phyloP scores from a whole-genome alignment of 495 filamentous ascomycete species.

The Podospora fimiseda region DNA sequence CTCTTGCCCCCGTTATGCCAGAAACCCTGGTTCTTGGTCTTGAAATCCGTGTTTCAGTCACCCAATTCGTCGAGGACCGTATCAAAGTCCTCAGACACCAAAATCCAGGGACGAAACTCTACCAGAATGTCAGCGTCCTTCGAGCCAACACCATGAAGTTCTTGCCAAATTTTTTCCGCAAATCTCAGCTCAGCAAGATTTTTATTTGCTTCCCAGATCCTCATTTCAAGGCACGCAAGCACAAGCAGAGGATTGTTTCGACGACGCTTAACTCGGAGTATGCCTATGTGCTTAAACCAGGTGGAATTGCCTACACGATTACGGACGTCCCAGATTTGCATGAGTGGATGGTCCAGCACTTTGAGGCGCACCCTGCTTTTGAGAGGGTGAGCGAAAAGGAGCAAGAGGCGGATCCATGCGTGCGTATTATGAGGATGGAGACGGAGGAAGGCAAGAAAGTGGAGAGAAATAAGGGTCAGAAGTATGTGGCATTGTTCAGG shows the following conservation, averaged over 20 bases:
- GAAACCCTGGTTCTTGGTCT: conserved; percentile 70
- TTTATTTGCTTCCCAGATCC: conserved; percentile 98
- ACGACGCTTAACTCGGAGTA: conserved; percentile 84
- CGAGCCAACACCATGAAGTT: conserved; percentile 98
- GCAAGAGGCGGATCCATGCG: conserved; percentile 66
- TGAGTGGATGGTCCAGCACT: conserved; percentile 84
- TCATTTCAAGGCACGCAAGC: conserved; percentile 95
- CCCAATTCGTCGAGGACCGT: conserved; percentile 79
- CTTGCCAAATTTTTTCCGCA: conserved; percentile 87
- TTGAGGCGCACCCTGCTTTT: conserved; percentile 64
- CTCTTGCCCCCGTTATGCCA: conserved; percentile 73
- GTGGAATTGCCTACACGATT: conserved; percentile 87
- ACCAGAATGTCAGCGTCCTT: conserved; percentile 80
- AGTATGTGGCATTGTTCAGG: conserved; percentile 81
- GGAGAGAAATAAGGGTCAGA: conserved; percentile 76
- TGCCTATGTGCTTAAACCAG: conserved; percentile 76
- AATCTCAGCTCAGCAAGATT: conserved; percentile 70
- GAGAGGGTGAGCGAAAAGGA: conserved; percentile 59
- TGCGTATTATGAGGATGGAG: conserved; percentile 71
- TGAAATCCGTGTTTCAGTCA: conserved; percentile 85
- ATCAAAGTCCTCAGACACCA: conserved; percentile 74
- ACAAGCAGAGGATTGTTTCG: conserved; percentile 93
- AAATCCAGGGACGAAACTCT: conserved; percentile 50
- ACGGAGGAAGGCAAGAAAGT: conserved; percentile 99
- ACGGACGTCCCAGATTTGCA: conserved; percentile 95